Evolutionary conservation across 345 rosid genomes (phyloP).

Genomic region (Gossypium turneri): DNA sequence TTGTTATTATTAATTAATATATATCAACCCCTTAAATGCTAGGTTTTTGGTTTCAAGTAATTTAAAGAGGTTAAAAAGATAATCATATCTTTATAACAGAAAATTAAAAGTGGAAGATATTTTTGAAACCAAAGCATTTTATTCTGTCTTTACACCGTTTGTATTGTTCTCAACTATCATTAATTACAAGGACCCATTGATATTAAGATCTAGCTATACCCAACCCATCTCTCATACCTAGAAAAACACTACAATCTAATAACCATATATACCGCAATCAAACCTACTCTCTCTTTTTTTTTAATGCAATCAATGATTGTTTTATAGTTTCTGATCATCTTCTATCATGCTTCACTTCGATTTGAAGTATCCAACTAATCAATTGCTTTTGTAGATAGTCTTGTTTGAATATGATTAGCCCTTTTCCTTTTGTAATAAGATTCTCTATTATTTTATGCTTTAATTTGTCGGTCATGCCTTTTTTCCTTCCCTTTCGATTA

Average conservation of each 20-base stretch:
- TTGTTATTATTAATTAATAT: too few relatives aligned
- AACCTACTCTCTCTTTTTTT: neutral
- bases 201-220: neutral
- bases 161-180: neutral
- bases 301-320: neutral
- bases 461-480: conserved; percentile 6
- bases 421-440: conserved; percentile 21
- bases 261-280: neutral
- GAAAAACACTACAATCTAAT: neutral
- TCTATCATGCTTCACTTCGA: neutral
- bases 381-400: neutral
- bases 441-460: conserved; percentile 14
- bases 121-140: neutral
- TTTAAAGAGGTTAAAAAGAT: too few relatives aligned
- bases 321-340: neutral
- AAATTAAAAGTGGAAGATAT: neutral
- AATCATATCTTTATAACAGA: too few relatives aligned
- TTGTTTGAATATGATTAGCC: conserved; percentile 17
- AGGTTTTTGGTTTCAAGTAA: too few relatives aligned
- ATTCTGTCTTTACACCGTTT: neutral
- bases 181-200: neutral
- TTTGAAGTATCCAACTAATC: conserved; percentile 27
- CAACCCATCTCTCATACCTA: neutral
- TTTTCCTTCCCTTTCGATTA: neutral
- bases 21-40: too few relatives aligned